Base-by-base conservation (phyloP, 331 rosid genomes). In the Erythrophleum ivorense region DNA sequence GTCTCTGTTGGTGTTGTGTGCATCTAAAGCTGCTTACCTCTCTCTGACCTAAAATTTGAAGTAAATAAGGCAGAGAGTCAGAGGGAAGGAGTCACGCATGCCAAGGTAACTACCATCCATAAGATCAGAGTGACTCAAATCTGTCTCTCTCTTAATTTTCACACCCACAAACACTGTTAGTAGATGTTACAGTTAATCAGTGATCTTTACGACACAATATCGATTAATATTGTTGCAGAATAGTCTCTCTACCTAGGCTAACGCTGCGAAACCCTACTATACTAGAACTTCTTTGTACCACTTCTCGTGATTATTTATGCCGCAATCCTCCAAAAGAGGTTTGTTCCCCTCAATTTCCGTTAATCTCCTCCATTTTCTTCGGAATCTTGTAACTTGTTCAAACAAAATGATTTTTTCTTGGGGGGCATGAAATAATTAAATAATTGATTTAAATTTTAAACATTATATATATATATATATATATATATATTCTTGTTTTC, bases 41-140 rank as follows among this genome's bases (percentile, higher is more conserved):
- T 31, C 67, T 29, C 18, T 7, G 40, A 29, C 5, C 40, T 12
- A 16, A 60, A 60, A 11, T 60, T 29, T 60, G 67, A 60, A 60
- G 64, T 5, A 58, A 9, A 8, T 2, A 15, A 58, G 18, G 55
- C 57, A 2, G 12, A 6, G 71, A 64, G 40, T 48, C 45, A 2
- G 53, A n/a, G 36, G 54, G 36, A 10, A 4, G 41, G 49, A 49
- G 21, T 24, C 76, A 29, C 76, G 76, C 45, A 14, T 29, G 59
- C 76, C 76, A 54, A 71, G 76, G 76, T 71, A 48, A 71, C 76
- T 13, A 24, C 76, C 76, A 7, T 3, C 9, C 24, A 31, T 48
- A 57, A 6, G 12, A 53, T 69, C 45, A 21, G 10, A 45, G 57
- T 18, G 3, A 0, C 33, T 38, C 58, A 15, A 0, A 55, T 18